Percentiles rank a stretch among this genome's conserved stretches.
phyloP scores from a whole-genome alignment of 2,329 filamentous ascomycete genomes.

The Alternaria infectoria region DNA sequence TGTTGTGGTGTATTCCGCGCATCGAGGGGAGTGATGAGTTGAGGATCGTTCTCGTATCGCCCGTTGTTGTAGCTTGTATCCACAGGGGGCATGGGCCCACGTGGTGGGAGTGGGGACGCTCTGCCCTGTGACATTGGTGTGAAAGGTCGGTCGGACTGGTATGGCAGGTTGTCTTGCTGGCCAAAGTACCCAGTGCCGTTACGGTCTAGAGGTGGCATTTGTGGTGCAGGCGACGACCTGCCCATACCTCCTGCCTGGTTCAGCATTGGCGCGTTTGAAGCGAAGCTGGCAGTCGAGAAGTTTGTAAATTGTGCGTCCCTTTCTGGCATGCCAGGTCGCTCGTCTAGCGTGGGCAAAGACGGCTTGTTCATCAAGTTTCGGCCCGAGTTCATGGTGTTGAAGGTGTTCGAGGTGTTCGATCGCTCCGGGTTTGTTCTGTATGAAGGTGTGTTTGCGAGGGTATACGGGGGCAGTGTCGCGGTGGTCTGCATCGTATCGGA shows the following conservation, averaged over 20 bases:
- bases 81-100: constrained; percentile 36
- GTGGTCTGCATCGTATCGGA: constrained; percentile 40
- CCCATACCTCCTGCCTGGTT: constrained; percentile 67
- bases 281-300: constrained; percentile 62
- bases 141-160: constrained; percentile 34
- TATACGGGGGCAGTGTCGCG: constrained; percentile 55
- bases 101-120: constrained; percentile 33
- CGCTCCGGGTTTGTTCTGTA: constrained; percentile 58
- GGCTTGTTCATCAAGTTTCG: constrained; percentile 44
- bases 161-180: constrained; percentile 25
- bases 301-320: constrained; percentile 63
- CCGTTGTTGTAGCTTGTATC: constrained; percentile 36
- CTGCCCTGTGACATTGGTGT: constrained; percentile 40
- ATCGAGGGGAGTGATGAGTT: constrained; percentile 27
- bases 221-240: constrained; percentile 35
- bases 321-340: constrained; percentile 43
- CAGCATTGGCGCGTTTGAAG: constrained; percentile 68
- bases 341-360: constrained; percentile 50
- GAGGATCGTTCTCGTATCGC: constrained; percentile 31
- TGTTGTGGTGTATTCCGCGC: background rate
- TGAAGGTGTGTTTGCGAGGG: background rate
- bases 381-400: constrained; percentile 47
- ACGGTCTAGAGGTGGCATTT: constrained; percentile 38
- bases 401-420: constrained; percentile 62
- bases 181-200: constrained; percentile 37